These are phyloP conservation scores for Mycosarcoma mackinlayi DNA, from an alignment of 1,284 basidiomycete genomes.

Conservation along the genomic window DNA sequence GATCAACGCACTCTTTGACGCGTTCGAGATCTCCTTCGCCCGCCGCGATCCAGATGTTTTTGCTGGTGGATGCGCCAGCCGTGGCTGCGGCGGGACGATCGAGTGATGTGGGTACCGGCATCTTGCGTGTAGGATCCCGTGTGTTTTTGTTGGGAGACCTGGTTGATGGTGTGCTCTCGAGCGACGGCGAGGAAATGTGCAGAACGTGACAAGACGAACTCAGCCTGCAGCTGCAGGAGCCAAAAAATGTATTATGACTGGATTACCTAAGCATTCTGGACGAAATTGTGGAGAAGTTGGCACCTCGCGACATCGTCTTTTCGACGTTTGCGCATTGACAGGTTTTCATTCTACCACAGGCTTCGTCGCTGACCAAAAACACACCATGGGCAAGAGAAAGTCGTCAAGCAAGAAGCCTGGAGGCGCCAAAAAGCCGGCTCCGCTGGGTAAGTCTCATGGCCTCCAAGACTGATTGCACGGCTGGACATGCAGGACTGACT, in stretches of 20 bases:
- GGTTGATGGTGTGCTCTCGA: not conserved
- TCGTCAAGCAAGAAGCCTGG: constrained; percentile 54
- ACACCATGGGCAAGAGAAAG: constrained; percentile 62
- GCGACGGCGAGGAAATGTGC: not conserved
- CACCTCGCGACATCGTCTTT: constrained; percentile 16
- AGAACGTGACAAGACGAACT: constrained; percentile 4
- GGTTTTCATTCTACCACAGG: not conserved
- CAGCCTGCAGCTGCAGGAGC: constrained; percentile 10
- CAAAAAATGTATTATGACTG: constrained; percentile 26
- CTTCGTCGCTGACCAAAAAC: not conserved
- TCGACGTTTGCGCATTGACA: not conserved
- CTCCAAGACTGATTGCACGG: too few species aligned
- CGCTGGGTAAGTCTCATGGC: constrained; percentile 52
- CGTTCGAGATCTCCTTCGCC: constrained; percentile 63
- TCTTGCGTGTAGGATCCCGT: constrained; percentile 1
- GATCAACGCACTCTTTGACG: constrained; percentile 58
- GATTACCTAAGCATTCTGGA: not conserved
- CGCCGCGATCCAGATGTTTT: constrained; percentile 67
- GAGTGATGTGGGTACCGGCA: constrained; percentile 44
- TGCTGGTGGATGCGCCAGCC: constrained; percentile 8
- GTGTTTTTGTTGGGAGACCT: not conserved
- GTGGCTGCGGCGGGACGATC: constrained; percentile 2
- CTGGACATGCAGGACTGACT: too few species aligned
- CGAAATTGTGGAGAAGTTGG: constrained; percentile 15
- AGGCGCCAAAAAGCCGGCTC: constrained; percentile 53